Base-by-base conservation (phyloP, 2,329 filamentous ascomycete species). In the Aspergillus fumigatus region DNA sequence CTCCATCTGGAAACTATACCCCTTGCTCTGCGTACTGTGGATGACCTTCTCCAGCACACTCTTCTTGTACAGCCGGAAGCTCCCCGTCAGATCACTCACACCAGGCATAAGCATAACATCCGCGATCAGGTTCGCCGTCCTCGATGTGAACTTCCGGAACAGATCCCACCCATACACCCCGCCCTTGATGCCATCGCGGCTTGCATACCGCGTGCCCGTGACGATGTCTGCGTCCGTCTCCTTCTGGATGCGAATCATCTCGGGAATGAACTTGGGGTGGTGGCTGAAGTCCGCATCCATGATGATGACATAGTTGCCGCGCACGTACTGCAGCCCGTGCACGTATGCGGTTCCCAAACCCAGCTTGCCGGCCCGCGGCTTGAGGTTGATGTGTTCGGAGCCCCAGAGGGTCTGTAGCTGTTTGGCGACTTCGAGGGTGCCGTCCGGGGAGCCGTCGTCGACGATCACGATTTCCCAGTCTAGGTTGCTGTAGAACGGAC, bases 251-350 rank as follows among this genome's bases (percentile, higher is more conserved):
- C 83, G 83, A 68, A 99, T 90, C 91, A 99, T 97, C 71, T 88
- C 82, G 53, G 92, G 87, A 77, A 99, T 96, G 84, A 97, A 99
- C 79, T 97, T 99, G 72, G 94, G 94, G 82, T 99, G 94, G 80
- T 99, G 94, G 67, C 86, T 91, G 83, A 99, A 99, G 79, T 99
- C 94, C 77, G 95, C 94, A 80, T 99, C 94, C 94, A 99, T 99
- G 83, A 99, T 99, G 81, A 99, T 90, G 73, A 99, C 90, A 72
- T 87, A 97, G 83, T 95, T 97, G 68, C 94, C 94, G 23, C 87
- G 92, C 25, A 84, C 88, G 73, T 89, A 97, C 74, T 96, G 85
- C 59, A 99, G 83, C 52, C 93, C 93, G 77, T 97, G 92, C 41
- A 97, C 90, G 79, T 97, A 97, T 50, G 93, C 93, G 2, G 93